These are phyloP conservation scores for Telfairia occidentalis DNA, from an alignment of 331 rosid species.

Conservation along the genomic window DNA sequence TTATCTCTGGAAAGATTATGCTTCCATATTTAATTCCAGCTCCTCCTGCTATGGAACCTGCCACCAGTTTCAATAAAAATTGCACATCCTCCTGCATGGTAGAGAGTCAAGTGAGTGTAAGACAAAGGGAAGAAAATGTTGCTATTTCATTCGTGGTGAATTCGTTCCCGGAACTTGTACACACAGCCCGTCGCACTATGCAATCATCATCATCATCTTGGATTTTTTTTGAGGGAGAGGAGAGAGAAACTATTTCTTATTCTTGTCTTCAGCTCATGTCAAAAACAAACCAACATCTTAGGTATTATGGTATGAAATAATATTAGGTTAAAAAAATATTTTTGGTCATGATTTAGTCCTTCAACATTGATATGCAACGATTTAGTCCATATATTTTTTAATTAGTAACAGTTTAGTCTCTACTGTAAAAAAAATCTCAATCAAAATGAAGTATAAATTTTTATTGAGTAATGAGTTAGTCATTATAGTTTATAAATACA, in stretches of 20 bases:
- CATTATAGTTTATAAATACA: too few relatives aligned
- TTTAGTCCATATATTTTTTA: too few relatives aligned
- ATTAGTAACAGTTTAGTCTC: too few relatives aligned
- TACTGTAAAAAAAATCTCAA: too few relatives aligned
- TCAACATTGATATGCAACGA: too few relatives aligned
- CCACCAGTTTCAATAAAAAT: slow-evolving; percentile 39
- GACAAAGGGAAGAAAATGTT: background rate
- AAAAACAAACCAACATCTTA: background rate
- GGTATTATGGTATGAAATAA: background rate
- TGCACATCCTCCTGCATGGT: slow-evolving; percentile 43
- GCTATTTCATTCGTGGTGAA: too few relatives aligned
- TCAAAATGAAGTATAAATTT: too few relatives aligned
- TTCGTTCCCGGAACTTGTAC: too few relatives aligned
- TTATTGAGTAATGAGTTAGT: too few relatives aligned
- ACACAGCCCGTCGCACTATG: too few relatives aligned
- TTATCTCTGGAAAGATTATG: slow-evolving; percentile 48
- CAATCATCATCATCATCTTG: background rate
- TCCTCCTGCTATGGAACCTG: slow-evolving; percentile 45
- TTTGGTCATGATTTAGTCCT: too few relatives aligned
- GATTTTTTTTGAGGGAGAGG: background rate
- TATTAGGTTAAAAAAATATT: too few relatives aligned
- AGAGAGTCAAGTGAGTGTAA: background rate
- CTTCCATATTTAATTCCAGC: slow-evolving; percentile 74
- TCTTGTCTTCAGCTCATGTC: background rate
- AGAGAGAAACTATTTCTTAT: background rate